phyloP scores from a whole-genome alignment of 1,284 basidiomycete species.

The Ustilago tritici region DNA sequence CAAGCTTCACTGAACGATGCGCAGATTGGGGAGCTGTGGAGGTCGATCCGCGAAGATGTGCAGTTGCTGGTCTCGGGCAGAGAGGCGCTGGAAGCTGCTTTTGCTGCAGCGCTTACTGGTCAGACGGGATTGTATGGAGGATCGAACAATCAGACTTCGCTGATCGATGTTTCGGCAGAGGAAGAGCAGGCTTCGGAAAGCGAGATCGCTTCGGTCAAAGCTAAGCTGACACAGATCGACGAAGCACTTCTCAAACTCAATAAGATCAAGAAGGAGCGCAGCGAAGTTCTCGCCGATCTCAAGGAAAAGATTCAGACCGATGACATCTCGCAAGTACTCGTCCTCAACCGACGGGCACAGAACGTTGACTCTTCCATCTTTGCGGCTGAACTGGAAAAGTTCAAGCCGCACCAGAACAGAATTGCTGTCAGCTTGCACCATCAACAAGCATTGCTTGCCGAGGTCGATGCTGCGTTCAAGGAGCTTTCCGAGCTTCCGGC shows the following conservation, averaged over 20 bases:
- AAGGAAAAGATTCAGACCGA: slow-evolving; percentile 97
- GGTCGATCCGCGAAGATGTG: slow-evolving; percentile 78
- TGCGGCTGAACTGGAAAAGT: slow-evolving; percentile 93
- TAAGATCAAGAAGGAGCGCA: slow-evolving; percentile 75
- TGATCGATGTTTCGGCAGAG: slow-evolving; percentile 53
- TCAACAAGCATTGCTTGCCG: slow-evolving; percentile 77
- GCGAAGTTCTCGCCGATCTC: slow-evolving; percentile 87
- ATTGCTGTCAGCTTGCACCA: slow-evolving; percentile 81
- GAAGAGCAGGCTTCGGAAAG: slow-evolving; percentile 49
- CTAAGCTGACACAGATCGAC: slow-evolving; percentile 55
- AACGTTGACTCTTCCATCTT: slow-evolving; percentile 89
- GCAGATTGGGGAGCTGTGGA: slow-evolving; percentile 83
- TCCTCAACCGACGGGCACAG: slow-evolving; percentile 88
- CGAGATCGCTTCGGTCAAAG: slow-evolving; percentile 37
- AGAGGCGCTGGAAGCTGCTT: slow-evolving; percentile 78
- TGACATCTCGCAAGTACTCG: slow-evolving; percentile 93
- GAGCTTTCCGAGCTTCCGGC: slow-evolving; percentile 39
- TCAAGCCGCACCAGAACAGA: slow-evolving; percentile 87
- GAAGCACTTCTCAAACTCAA: slow-evolving; percentile 53
- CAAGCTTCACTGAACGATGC: slow-evolving; percentile 83
- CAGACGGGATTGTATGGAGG: slow-evolving; percentile 43
- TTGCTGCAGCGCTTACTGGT: slow-evolving; percentile 73
- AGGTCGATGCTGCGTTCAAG: slow-evolving; percentile 47
- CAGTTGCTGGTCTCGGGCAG: slow-evolving; percentile 74
- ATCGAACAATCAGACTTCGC: slow-evolving; percentile 22